Base-by-base conservation (phyloP, 345 rosid species). In the Iberis pinnata region DNA sequence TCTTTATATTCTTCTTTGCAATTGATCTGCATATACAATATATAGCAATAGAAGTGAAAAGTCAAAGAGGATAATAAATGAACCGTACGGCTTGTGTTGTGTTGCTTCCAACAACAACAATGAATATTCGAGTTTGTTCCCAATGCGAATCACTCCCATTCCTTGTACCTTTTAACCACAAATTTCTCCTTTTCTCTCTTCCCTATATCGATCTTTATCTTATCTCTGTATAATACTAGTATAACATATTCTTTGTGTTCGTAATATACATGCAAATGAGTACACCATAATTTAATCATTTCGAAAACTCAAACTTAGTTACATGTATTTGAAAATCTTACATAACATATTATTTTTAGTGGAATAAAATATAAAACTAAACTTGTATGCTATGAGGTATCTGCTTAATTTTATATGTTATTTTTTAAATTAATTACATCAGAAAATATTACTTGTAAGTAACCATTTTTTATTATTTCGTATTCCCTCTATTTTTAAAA, bases 51-150 rank as follows among this genome's bases (percentile, higher is more conserved):
- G 9, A 33, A 18, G 48, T 35, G 41, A 58, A 52, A 66, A 66
- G 70, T 66, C 65, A 66, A 66, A 44, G 55, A 51, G 29, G 55
- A 52, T 44, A 52, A 38, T 58, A 66, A 66, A 66, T 66, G 70
- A 52, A 51, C 12, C 25, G 65, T 43, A 58, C 48, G 31, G 20
- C 13, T 60, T 57, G 56, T 36, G 60, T 52, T 37, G 41, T 38
- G 60, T 58, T 66, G 49, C 60, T 43, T 58, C 65, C 43, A 58
- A 58, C 37, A 44, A 45, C 55, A 66, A 58, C 54, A 66, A 13
- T 44, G 70, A 58, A 52, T 33, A n/a, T 51, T 65, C n/a, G 54
- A 58, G 47, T 58, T 50, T 58, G 70, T 65, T 66, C 65, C 70
- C 70, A 45, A 58, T 66, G 70, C 16, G 37, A 45, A 66, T 27